Evolutionary conservation across 202 grass and related monocot genomes (phyloP).

Genomic region (Schoenoplectus tabernaemontani): DNA sequence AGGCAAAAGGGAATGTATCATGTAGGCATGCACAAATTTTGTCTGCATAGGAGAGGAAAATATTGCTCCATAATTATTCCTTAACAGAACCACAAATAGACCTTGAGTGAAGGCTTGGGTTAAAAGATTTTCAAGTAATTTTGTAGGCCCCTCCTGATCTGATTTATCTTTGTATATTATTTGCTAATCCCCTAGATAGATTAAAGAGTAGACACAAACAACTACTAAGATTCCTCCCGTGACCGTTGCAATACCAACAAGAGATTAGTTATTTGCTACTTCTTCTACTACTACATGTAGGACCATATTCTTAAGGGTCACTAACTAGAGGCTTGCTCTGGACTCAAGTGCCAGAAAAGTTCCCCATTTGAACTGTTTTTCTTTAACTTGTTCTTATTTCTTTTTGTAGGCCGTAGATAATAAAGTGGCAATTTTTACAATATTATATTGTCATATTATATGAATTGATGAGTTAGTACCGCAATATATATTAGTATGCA

Average conservation of each 20-base stretch:
- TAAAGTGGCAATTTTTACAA: background rate
- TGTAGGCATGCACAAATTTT: background rate
- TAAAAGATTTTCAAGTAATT: conserved; percentile 25
- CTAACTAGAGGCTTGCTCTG: background rate
- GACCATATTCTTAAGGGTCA: background rate
- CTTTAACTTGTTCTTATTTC: background rate
- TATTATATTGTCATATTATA: background rate
- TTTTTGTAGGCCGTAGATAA: background rate
- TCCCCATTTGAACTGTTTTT: background rate
- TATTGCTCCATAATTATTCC: background rate
- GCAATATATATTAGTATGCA: background rate
- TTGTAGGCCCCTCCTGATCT: conserved; percentile 13
- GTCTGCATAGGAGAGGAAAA: background rate
- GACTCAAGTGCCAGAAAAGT: background rate
- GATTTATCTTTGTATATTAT: background rate
- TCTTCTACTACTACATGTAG: background rate
- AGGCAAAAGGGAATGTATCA: background rate
- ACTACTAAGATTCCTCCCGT: conserved; percentile 17
- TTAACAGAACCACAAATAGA: background rate
- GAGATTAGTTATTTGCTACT: background rate
- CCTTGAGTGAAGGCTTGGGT: conserved; percentile 20
- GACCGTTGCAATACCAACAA: conserved; percentile 17
- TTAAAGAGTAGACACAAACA: conserved; percentile 31
- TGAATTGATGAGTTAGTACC: too few species aligned
- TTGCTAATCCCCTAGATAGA: conserved; percentile 9